Evolutionary conservation across 805 yeast species (phyloP).

Genomic region (Monosporozyma servazzii): DNA sequence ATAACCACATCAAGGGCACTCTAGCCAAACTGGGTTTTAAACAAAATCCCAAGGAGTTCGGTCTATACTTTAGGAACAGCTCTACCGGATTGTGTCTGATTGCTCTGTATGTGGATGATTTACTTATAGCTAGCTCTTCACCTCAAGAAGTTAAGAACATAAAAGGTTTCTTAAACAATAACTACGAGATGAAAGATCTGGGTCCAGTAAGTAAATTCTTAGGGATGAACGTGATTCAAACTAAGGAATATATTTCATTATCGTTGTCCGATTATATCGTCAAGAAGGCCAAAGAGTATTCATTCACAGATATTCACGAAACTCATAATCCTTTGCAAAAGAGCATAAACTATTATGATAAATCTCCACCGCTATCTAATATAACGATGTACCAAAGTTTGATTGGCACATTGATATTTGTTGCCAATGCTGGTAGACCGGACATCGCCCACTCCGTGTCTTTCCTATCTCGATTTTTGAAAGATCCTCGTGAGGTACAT

Average conservation of each 20-base stretch:
- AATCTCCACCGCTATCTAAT: background rate
- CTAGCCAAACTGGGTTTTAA: too few relatives aligned
- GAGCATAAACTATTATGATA: background rate
- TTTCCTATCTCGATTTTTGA: conserved; percentile 3
- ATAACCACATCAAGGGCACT: too few relatives aligned
- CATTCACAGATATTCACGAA: background rate
- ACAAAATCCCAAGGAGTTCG: too few relatives aligned
- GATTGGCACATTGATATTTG: conserved; percentile 5
- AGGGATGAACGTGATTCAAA: conserved; percentile 5
- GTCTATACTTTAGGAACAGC: too few relatives aligned
- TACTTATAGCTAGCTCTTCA: too few relatives aligned
- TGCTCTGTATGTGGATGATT: too few relatives aligned
- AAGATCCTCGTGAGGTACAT: conserved; percentile 6
- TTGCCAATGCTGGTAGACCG: conserved; percentile 10
- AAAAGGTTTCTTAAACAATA: too few relatives aligned
- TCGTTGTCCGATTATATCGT: background rate
- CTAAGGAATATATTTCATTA: background rate
- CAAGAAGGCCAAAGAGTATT: background rate
- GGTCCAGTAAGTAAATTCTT: conserved; percentile 5
- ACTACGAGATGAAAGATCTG: conserved; percentile 5
- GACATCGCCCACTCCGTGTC: conserved; percentile 8
- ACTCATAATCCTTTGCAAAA: background rate
- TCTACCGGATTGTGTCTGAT: too few relatives aligned
- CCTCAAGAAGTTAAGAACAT: too few relatives aligned
- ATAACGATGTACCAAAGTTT: conserved; percentile 4